Percentiles rank a stretch among this genome's conserved stretches.
These are phyloP conservation scores for Vachellia pachyceras DNA, from an alignment of 306 rosid genomes.

Conservation along the genomic window DNA sequence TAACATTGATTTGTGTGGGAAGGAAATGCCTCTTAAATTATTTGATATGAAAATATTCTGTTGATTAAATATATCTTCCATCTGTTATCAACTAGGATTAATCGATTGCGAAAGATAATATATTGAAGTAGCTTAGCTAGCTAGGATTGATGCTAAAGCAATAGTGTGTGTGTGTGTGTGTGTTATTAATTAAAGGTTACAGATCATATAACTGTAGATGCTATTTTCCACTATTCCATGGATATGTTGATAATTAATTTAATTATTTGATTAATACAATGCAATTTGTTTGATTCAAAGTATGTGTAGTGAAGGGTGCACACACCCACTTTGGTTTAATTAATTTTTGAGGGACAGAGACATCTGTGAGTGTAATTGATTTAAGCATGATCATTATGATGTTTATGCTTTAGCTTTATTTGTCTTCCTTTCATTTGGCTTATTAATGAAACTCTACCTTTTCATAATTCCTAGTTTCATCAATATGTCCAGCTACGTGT, in stretches of 20 bases:
- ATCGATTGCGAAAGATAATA: neutral
- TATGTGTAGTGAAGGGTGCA: neutral
- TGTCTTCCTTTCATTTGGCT: conserved; percentile 35
- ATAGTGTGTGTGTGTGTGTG: too few species aligned
- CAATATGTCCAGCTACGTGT: conserved; percentile 20
- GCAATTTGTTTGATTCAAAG: conserved; percentile 1
- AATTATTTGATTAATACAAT: neutral
- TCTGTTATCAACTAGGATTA: neutral
- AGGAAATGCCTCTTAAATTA: neutral
- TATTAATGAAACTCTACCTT: conserved; percentile 30
- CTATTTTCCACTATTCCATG: neutral
- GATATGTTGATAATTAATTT: neutral
- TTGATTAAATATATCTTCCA: neutral
- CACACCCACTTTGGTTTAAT: neutral
- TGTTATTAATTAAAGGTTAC: neutral
- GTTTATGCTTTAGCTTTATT: conserved; percentile 38
- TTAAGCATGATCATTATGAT: conserved; percentile 38
- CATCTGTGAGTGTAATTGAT: conserved; percentile 25
- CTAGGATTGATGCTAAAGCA: conserved; percentile 3
- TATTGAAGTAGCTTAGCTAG: neutral
- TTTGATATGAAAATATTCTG: neutral
- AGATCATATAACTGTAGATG: conserved; percentile 5
- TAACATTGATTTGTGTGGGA: neutral
- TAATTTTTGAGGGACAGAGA: conserved; percentile 32
- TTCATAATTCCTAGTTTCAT: conserved; percentile 21